These are phyloP conservation scores for Diutina scorzettiae DNA, from an alignment of 1,139 yeast species.

Conservation along the genomic window DNA sequence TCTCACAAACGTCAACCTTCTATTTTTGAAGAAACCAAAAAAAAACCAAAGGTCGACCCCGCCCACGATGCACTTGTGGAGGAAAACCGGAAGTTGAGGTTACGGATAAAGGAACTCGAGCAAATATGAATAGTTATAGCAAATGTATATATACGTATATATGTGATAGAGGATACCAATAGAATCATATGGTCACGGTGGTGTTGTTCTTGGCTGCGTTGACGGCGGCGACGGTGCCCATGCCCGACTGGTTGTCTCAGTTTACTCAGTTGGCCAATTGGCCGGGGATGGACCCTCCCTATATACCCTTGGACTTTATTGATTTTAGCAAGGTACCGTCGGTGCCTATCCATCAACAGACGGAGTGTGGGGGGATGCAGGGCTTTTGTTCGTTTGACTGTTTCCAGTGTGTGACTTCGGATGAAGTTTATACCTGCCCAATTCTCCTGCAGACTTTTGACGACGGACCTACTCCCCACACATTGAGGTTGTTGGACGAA, in stretches of 20 bases:
- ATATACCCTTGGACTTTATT: conserved; percentile 66
- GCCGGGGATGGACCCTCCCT: conserved; percentile 86
- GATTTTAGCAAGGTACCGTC: conserved; percentile 40
- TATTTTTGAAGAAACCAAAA: conserved; percentile 8
- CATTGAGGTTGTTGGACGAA: neutral
- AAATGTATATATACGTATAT: neutral
- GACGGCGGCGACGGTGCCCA: neutral
- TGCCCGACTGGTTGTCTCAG: conserved; percentile 70
- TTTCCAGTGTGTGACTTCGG: conserved; percentile 61
- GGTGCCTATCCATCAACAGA: conserved; percentile 35
- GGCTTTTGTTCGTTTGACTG: conserved; percentile 75
- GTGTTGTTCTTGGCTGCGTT: neutral
- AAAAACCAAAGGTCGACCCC: conserved; percentile 8
- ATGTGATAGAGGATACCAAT: no score
- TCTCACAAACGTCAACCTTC: neutral
- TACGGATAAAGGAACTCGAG: neutral
- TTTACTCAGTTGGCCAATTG: conserved; percentile 64
- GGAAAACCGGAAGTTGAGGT: neutral
- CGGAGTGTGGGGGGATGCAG: conserved; percentile 40
- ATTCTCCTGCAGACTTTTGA: conserved; percentile 79
- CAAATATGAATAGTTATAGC: neutral
- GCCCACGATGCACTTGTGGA: neutral
- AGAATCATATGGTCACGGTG: neutral
- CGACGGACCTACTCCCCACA: conserved; percentile 71
- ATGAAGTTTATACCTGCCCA: conserved; percentile 69